A percentile compares a stretch with the other conserved stretches of the same genome.
phyloP scores from a whole-genome alignment of 2,329 filamentous ascomycete species.

The Zasmidium cellare region DNA sequence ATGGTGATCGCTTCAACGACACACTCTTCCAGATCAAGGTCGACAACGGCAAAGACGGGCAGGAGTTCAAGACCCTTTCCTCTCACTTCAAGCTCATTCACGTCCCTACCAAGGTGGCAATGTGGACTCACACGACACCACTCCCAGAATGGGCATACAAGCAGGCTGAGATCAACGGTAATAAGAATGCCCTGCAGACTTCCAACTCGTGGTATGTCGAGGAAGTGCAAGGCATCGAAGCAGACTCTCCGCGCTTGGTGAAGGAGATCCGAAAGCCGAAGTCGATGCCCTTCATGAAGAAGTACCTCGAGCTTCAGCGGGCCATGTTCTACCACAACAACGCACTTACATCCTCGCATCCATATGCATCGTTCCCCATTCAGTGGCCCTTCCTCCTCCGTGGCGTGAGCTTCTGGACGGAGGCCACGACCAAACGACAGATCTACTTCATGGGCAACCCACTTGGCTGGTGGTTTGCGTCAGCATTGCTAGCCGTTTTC shows the following conservation, averaged over 20 bases:
- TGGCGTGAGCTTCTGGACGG: slow-evolving; percentile 98
- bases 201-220: slow-evolving; percentile 96
- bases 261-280: slow-evolving; percentile 80
- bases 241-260: slow-evolving; percentile 69
- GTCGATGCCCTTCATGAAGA: slow-evolving; percentile 80
- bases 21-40: slow-evolving; percentile 91
- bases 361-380: slow-evolving; percentile 91
- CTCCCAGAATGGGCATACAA: slow-evolving; percentile 97
- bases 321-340: slow-evolving; percentile 99
- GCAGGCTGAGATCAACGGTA: slow-evolving; percentile 98
- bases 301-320: slow-evolving; percentile 94
- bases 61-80: slow-evolving; percentile 86
- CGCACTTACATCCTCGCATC: slow-evolving; percentile 93
- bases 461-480: slow-evolving; percentile 94
- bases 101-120: slow-evolving; percentile 90
- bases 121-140: slow-evolving; percentile 96
- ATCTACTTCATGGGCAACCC: slow-evolving; percentile 99
- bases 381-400: slow-evolving; percentile 97
- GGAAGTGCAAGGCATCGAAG: slow-evolving; percentile 77
- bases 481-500: slow-evolving; percentile 88
- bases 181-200: slow-evolving; percentile 87
- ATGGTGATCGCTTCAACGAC: slow-evolving; percentile 75
- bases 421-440: slow-evolving; percentile 90
- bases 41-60: slow-evolving; percentile 76
- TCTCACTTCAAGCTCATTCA: slow-evolving; percentile 96